phyloP scores from a whole-genome alignment of 495 filamentous ascomycete species.

The Lepidopterella palustris region DNA sequence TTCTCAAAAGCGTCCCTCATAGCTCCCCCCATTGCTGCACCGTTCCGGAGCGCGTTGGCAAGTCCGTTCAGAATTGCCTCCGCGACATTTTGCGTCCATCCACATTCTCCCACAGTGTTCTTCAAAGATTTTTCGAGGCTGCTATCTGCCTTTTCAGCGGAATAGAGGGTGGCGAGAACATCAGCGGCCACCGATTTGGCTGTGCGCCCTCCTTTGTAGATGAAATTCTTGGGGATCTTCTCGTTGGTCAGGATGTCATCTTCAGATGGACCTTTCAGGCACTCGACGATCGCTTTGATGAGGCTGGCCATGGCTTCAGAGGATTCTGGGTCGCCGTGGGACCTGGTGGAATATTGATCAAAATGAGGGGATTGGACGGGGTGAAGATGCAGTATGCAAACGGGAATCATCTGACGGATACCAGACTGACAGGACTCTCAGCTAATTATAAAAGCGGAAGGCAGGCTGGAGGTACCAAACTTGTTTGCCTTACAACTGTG shows the following conservation, averaged over 20 bases:
- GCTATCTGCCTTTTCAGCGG: slow-evolving; percentile 10
- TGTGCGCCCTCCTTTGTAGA: not conserved
- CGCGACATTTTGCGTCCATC: slow-evolving; percentile 41
- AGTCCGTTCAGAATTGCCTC: slow-evolving; percentile 35
- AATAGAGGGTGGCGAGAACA: not conserved
- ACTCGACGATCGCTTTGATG: not conserved
- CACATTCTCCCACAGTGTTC: slow-evolving; percentile 11
- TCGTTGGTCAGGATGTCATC: not conserved
- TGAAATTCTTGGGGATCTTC: too few species aligned
- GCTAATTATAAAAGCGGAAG: too few species aligned
- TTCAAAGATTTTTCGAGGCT: slow-evolving; percentile 3
- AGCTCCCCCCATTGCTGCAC: slow-evolving; percentile 30
- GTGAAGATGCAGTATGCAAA: too few species aligned
- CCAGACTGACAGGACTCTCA: too few species aligned
- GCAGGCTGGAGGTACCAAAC: too few species aligned
- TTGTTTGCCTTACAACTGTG: too few species aligned
- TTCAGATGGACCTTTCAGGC: not conserved
- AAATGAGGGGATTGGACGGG: too few species aligned
- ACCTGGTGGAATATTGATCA: not conserved
- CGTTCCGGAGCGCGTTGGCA: slow-evolving; percentile 32
- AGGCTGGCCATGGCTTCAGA: not conserved
- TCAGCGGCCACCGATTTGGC: not conserved
- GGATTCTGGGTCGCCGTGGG: not conserved
- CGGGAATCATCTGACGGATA: too few species aligned
- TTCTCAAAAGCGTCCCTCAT: slow-evolving; percentile 36